These are phyloP conservation scores for Alternaria sp. DNA, from an alignment of 2,329 filamentous ascomycete genomes.

Conservation along the genomic window DNA sequence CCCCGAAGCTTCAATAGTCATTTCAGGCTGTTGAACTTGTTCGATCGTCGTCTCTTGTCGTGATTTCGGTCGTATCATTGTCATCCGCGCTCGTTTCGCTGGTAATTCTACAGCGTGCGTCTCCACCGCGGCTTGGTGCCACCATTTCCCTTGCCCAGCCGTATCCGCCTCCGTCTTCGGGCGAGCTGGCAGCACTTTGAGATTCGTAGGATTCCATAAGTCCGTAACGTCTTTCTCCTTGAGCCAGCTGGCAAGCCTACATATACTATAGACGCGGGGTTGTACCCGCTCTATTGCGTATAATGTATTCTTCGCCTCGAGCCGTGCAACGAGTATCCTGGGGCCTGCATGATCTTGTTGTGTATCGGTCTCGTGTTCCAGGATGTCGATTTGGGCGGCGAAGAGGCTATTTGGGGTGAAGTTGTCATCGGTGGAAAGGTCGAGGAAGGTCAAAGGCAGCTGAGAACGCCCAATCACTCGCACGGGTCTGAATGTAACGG, in stretches of 20 bases:
- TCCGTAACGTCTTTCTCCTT: slow-evolving; percentile 62
- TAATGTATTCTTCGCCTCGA: slow-evolving; percentile 68
- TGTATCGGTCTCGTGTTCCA: slow-evolving; percentile 35
- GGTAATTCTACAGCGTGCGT: slow-evolving; percentile 23
- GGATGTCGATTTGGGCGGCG: slow-evolving; percentile 41
- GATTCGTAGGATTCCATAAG: slow-evolving; percentile 33
- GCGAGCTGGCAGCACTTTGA: slow-evolving; percentile 64
- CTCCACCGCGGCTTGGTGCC: slow-evolving; percentile 41
- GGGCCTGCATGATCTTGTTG: slow-evolving; percentile 10
- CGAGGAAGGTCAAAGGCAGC: slow-evolving; percentile 50
- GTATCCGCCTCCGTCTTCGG: slow-evolving; percentile 54
- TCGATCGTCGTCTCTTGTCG: slow-evolving; percentile 10
- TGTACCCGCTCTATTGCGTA: slow-evolving; percentile 80
- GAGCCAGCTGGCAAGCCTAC: slow-evolving; percentile 73
- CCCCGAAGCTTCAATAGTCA: slow-evolving; percentile 8
- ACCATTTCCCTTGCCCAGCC: slow-evolving; percentile 34
- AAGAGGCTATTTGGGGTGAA: slow-evolving; percentile 45
- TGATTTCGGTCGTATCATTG: slow-evolving; percentile 41
- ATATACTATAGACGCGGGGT: slow-evolving; percentile 70
- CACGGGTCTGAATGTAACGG: slow-evolving; percentile 45
- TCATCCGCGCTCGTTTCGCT: slow-evolving; percentile 35
- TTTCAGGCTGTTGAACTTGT: slow-evolving; percentile 6
- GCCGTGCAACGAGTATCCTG: slow-evolving; percentile 47
- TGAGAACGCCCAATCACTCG: slow-evolving; percentile 47
- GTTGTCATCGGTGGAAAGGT: slow-evolving; percentile 33